Conservation (phyloP, 2,329 filamentous ascomycete genomes). For the Phyllosticta paracitricarpa region DNA sequence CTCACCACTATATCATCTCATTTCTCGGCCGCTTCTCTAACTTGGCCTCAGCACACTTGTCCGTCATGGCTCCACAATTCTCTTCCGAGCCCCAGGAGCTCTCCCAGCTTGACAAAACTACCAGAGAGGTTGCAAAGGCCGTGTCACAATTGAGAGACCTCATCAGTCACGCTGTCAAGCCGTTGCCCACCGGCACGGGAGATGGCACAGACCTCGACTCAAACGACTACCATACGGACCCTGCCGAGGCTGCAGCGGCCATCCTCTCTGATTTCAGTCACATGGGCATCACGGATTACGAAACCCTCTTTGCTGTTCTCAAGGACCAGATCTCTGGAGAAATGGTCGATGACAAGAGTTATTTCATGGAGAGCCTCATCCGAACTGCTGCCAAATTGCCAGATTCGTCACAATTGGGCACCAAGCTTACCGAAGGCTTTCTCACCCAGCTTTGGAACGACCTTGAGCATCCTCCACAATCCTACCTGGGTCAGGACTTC, state of each 20-base stretch:
- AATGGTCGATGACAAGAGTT: slow-evolving; percentile 51
- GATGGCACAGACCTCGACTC: slow-evolving; percentile 32
- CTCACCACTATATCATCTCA: background rate
- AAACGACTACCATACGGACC: slow-evolving; percentile 19
- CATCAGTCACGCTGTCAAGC: slow-evolving; percentile 20
- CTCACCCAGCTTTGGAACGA: slow-evolving; percentile 40
- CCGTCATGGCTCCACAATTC: slow-evolving; percentile 3
- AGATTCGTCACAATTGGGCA: slow-evolving; percentile 28
- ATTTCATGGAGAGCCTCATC: slow-evolving; percentile 51
- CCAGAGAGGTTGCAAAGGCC: background rate
- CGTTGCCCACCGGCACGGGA: slow-evolving; percentile 28
- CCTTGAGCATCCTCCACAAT: slow-evolving; percentile 38
- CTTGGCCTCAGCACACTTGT: background rate
- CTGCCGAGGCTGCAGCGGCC: slow-evolving; percentile 25
- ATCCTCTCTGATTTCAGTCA: slow-evolving; percentile 24
- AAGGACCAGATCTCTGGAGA: slow-evolving; percentile 36
- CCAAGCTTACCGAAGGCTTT: slow-evolving; percentile 34
- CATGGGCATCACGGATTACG: slow-evolving; percentile 24
- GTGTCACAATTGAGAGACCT: slow-evolving; percentile 16
- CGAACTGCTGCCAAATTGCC: slow-evolving; percentile 35
- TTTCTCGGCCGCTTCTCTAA: background rate
- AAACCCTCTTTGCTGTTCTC: slow-evolving; percentile 28
- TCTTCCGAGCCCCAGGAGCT: slow-evolving; percentile 5
- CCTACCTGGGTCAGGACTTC: slow-evolving; percentile 33
- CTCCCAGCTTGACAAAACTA: slow-evolving; percentile 9